Evolutionary conservation across 176 grass and related monocot species (phyloP), one percentile per base, ranked within the genome.

Genomic region (Rhynchospora tenuis): DNA sequence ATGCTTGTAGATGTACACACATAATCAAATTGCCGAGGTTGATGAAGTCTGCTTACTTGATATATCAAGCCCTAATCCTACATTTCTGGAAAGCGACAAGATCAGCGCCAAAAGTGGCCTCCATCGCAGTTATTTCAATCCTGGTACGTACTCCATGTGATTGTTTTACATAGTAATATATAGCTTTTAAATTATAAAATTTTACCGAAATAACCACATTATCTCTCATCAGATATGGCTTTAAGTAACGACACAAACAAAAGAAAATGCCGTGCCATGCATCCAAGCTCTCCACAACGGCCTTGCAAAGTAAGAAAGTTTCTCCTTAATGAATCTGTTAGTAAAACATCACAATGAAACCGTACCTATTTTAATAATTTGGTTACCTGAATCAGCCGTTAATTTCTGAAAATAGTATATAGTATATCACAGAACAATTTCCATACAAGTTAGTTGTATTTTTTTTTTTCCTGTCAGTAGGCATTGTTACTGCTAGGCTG

Each of bases 1-100:
- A 20, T 65, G 26, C 62, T 82, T 81, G 15, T 69, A 93, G 54
- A 94, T 92, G 92, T 88, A 90, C 84, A 89, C 90, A 60, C 83
- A 78, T 8, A 88, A 90, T 83, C 94, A 89, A 90, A 92, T 89
- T 75, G 82, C 85, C 79, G 83, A 87, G 74, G 78, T 56, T 60
- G 72, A 86, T 16, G 59, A 83, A 70, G 56, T 65, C 33, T 79
- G 64, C 54, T 71, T 77, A 24, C 57, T 8, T 23, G 78, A 44
- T 43, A 81, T 81, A 63, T 81, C 56, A 12, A 31, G 24, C 6
- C 52, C 14, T 23, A 80, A 43, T 62, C 9, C n/a, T 11, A 9
- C 78, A 61, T 61, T 42, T 33, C 44, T 44, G 55, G 56, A 81
- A 45, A 81, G 22, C 38, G 9, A 72, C 2, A 47, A 31, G 63